Evolutionary conservation across 2,329 filamentous ascomycete genomes (phyloP).

Genomic region (Stromatinia cepivora): DNA sequence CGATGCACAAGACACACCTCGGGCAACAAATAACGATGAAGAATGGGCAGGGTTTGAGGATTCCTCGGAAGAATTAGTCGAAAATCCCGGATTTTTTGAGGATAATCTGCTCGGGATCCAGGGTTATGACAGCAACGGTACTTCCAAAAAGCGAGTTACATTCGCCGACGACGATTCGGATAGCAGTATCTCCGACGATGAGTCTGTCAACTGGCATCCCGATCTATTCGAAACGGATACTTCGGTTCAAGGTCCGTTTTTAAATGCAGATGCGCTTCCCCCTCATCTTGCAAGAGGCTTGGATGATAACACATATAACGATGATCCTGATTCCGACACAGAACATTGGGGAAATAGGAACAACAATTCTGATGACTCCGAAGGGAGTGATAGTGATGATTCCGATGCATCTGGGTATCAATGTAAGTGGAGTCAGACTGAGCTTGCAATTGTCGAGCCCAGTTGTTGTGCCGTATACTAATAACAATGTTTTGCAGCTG

Average conservation of each 20-base stretch:
- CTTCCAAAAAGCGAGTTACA: background rate
- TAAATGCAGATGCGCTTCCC: slow-evolving; percentile 19
- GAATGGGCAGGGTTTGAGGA: slow-evolving; percentile 19
- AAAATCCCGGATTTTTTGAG: background rate
- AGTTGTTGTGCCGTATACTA: slow-evolving; percentile 1
- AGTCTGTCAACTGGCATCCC: slow-evolving; percentile 16
- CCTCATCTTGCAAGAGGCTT: slow-evolving; percentile 13
- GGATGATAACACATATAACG: slow-evolving; percentile 20
- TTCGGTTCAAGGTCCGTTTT: slow-evolving; percentile 8
- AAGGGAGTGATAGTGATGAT: slow-evolving; percentile 17
- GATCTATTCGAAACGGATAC: slow-evolving; percentile 16
- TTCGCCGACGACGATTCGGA: background rate
- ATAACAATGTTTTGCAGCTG: slow-evolving; percentile 45
- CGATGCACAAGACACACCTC: slow-evolving; percentile 8
- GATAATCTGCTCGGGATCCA: background rate
- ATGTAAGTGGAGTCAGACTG: slow-evolving; percentile 16
- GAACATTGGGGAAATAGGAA: slow-evolving; percentile 17
- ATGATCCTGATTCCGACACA: slow-evolving; percentile 15
- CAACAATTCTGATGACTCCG: background rate
- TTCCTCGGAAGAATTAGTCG: background rate
- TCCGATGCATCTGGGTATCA: slow-evolving; percentile 19
- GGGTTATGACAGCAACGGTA: background rate
- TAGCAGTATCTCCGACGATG: slow-evolving; percentile 9
- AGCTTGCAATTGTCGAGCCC: background rate
- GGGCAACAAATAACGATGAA: slow-evolving; percentile 5